Evolutionary conservation across 345 rosid species (phyloP), one percentile per base, ranked within the genome.

Genomic region (Populus deltoides): DNA sequence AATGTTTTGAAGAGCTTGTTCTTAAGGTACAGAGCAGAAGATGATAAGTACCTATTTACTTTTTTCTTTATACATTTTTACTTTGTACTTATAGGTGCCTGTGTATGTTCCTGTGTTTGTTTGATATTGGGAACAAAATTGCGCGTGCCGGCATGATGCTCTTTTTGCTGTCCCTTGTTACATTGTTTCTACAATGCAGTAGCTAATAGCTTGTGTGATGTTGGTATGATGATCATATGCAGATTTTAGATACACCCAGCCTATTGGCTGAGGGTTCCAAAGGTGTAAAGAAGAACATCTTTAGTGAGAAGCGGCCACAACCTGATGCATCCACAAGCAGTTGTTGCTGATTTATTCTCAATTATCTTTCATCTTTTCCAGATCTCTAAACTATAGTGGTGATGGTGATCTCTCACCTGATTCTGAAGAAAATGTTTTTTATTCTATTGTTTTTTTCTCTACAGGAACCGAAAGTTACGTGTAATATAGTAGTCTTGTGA

Each of bases 1-100:
- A 92, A 68, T 92, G 97, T 83, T 96, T 91, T n/a, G 98, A 96
- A 83, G 99, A 96, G 89, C 97, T 96, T 79, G 99, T 91, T 85
- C 81, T 91, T 55, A 93, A 93, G 99, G 99, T 90, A 79, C 49
- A 59, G n/a, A 61, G 68, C 38, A 25, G 27, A 61, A 71, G 41
- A 36, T 24, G 61, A 43, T 43, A 20, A 7, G 47, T 22, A 25
- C 36, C 16, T 41, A 10, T 16, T 18, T 12, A 36, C 24, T 35
- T 9, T 22, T 16, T 31, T 65, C 57, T 24, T 66, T 27, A 8
- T 68, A 10, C 33, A 27, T 20, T 22, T 5, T 1, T 17, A 43
- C 53, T 74, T 27, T 53, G 17, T 69, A 27, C 65, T 66, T 45
- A 5, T 55, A 49, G 9, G 22, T 75, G 65, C 29, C 65, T 10